phyloP scores from a whole-genome alignment of 2,329 filamentous ascomycete species.

The Passalora sequoiae region DNA sequence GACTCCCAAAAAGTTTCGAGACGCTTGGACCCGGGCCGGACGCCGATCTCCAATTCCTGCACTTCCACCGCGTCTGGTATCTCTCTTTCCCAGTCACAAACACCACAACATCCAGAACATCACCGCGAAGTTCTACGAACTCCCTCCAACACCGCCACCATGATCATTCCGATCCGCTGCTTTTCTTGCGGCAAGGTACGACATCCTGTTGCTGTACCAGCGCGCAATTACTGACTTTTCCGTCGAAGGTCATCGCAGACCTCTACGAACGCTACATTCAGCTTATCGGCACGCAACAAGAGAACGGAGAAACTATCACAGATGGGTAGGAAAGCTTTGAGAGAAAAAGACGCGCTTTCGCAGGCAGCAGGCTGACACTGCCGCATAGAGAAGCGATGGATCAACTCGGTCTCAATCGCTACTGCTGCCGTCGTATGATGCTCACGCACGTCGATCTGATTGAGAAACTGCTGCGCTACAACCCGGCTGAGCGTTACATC shows the following conservation, averaged over 20 bases:
- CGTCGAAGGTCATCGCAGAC: conserved; percentile 78
- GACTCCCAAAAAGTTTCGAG: conserved; percentile 5
- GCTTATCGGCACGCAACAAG: conserved; percentile 71
- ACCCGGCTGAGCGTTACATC: conserved; percentile 35
- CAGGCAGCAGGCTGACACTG: background rate
- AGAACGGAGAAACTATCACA: conserved; percentile 61
- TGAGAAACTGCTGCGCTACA: conserved; percentile 81
- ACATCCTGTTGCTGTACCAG: conserved; percentile 5
- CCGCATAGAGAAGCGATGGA: conserved; percentile 83
- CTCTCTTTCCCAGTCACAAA: background rate
- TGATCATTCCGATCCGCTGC: conserved; percentile 98
- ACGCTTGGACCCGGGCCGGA: too few species aligned
- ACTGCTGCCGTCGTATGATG: conserved; percentile 98
- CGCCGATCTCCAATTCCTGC: background rate
- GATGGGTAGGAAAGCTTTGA: conserved; percentile 38
- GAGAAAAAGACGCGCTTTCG: too few species aligned
- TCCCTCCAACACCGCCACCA: conserved; percentile 45
- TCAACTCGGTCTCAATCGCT: conserved; percentile 83
- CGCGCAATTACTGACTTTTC: conserved; percentile 4
- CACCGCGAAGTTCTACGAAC: background rate
- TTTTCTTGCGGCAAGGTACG: conserved; percentile 97
- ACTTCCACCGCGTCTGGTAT: background rate
- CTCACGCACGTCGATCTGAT: conserved; percentile 99
- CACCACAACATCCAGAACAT: background rate
- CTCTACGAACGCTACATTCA: conserved; percentile 95